Evolutionary conservation across 2,329 filamentous ascomycete species (phyloP).

Genomic region (Cadophora sp.): DNA sequence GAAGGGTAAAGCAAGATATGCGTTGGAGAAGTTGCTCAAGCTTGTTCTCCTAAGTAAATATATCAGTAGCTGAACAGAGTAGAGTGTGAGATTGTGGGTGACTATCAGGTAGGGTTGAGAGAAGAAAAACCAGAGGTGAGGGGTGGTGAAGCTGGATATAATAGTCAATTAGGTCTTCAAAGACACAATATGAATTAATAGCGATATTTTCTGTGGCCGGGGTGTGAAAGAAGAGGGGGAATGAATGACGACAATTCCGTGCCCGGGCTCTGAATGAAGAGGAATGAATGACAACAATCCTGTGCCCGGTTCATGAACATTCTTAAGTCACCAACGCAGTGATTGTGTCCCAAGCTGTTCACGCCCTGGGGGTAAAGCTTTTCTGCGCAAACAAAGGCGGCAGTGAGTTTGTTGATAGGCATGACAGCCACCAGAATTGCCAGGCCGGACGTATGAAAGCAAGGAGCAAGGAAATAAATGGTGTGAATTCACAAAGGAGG

Average conservation of each 20-base stretch:
- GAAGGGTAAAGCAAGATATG: neutral
- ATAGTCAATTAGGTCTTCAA: neutral
- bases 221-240: no score
- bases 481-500: neutral
- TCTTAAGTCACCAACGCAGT: neutral
- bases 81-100: neutral
- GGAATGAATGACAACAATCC: neutral
- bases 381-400: neutral
- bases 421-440: neutral
- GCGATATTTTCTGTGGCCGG: no score
- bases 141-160: neutral
- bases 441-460: neutral
- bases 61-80: neutral
- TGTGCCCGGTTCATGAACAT: neutral
- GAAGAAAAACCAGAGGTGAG: no score
- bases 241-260: no score
- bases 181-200: no score
- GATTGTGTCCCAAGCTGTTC: neutral
- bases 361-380: neutral
- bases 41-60: neutral
- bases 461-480: neutral
- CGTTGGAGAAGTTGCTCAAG: no score
- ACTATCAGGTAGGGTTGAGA: no score
- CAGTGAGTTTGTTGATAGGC: neutral
- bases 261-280: no score